Evolutionary conservation across 176 grass and related monocot genomes (phyloP).

Genomic region (Ensete ventricosum): DNA sequence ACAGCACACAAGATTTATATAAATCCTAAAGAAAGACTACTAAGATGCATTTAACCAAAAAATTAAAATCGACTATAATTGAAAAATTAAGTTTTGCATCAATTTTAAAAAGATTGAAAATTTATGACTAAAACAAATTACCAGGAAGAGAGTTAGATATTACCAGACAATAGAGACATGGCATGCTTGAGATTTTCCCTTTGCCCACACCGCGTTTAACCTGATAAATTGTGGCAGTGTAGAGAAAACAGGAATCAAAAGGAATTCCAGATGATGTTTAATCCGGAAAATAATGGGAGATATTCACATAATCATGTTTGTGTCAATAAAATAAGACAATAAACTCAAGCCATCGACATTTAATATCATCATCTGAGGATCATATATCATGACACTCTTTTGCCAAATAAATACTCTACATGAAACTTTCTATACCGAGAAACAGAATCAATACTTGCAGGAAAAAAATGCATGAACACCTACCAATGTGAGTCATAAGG

Average conservation of each 20-base stretch:
- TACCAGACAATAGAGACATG: slow-evolving; percentile 80
- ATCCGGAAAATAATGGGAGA: not conserved
- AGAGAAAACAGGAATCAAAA: slow-evolving; percentile 3
- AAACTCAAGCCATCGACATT: not conserved
- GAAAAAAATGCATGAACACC: too few species aligned
- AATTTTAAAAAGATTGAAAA: not conserved
- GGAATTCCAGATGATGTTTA: not conserved
- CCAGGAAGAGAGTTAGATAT: not conserved
- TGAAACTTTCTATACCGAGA: not conserved
- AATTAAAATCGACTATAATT: not conserved
- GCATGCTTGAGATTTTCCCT: slow-evolving; percentile 34
- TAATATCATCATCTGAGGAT: not conserved
- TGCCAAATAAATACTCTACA: not conserved
- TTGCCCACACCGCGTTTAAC: slow-evolving; percentile 38
- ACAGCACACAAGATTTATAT: not conserved
- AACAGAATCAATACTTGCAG: too few species aligned
- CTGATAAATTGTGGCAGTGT: slow-evolving; percentile 29
- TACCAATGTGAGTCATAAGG: too few species aligned
- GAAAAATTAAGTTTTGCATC: too few species aligned
- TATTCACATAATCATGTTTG: too few species aligned
- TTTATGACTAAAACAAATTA: not conserved
- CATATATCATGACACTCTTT: not conserved
- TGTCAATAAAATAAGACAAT: not conserved
- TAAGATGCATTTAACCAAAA: not conserved
- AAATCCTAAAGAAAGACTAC: not conserved